Base-by-base conservation (phyloP, 176 grass and related monocot species). In the Rhynchospora pubera region DNA sequence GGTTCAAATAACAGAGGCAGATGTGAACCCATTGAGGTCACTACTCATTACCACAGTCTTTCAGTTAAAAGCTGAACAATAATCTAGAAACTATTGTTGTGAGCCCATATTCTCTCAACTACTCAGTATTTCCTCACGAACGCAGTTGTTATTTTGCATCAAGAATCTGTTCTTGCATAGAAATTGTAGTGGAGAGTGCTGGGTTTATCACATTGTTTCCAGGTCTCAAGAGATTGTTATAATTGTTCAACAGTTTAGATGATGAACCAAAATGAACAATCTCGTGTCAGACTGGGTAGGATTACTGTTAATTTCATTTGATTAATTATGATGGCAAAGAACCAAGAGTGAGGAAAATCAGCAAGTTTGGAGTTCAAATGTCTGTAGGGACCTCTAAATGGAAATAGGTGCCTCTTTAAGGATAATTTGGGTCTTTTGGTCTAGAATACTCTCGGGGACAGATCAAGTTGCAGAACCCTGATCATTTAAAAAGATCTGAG, bases 371-470 rank as follows among this genome's bases (percentile, higher is more conserved):
- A 44, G 12, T 44, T 14, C 34, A 44, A 39, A 67, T 66, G 64
- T 68, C n/a, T 44, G 6, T 68, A 68, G 15, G 34, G 34, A 67
- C 32, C 30, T 7, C 11, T 42, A 39, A 7, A 32, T 67, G 42
- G 42, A 70, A 46, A 46, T 10, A 18, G 15, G 18, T 70, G 6
- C 21, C 7, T 8, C 68, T 73, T 73, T 23, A 73, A 9, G 68
- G 43, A 48, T n/a, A 73, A 67, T 73, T 73, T 50, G n/a, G 69
- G n/a, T 48, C 69, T 19, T 73, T 73, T 73, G 24, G 9, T 73
- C 44, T 73, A 73, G 69, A 73, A 73, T n/a, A 4, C 44, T 23
- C 5, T 13, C 12, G 44, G 23, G 9, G 10, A 48, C 14, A 50
- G 10, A 73, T 73, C 19, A 73, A 73, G 10, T n/a, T 73, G 44